These are phyloP conservation scores for Chlamydomonas reinhardtii DNA, from an alignment of 163 green algal genomes.

Conservation along the genomic window DNA sequence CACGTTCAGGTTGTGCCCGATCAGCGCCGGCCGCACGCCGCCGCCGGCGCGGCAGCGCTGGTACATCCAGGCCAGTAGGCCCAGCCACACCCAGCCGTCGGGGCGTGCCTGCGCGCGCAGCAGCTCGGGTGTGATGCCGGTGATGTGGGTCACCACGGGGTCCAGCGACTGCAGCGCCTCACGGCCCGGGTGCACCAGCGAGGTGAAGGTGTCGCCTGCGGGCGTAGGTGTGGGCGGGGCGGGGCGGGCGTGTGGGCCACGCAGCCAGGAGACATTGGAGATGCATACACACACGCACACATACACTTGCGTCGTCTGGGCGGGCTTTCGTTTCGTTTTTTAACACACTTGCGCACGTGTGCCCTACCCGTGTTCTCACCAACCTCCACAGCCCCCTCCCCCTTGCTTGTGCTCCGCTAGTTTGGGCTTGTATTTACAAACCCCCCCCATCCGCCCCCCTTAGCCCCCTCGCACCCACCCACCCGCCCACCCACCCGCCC, in stretches of 20 bases:
- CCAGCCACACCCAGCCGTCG: constrained; percentile 14
- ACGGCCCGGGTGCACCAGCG: constrained; percentile 19
- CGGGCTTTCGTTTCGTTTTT: no score
- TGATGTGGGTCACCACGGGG: not conserved
- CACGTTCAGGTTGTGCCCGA: constrained; percentile 15
- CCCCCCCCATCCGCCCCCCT: no score
- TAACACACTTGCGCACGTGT: no score
- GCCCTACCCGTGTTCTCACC: no score
- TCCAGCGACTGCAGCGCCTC: not conserved
- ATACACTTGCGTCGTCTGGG: no score
- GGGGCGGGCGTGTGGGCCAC: not conserved
- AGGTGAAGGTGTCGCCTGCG: constrained; percentile 24
- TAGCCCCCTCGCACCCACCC: no score
- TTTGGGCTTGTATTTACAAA: no score
- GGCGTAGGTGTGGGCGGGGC: not conserved
- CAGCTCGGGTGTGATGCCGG: constrained; percentile 23
- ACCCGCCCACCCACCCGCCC: not conserved
- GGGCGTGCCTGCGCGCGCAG: not conserved
- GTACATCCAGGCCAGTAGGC: constrained; percentile 23
- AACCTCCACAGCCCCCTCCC: no score
- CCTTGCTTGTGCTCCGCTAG: no score
- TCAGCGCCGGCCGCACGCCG: constrained; percentile 3
- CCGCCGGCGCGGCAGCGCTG: constrained; percentile 44
- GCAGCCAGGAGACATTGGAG: no score
- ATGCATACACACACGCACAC: no score